These are phyloP conservation scores for Epichloe bromicola DNA, from an alignment of 2,329 filamentous ascomycete species.

Conservation along the genomic window DNA sequence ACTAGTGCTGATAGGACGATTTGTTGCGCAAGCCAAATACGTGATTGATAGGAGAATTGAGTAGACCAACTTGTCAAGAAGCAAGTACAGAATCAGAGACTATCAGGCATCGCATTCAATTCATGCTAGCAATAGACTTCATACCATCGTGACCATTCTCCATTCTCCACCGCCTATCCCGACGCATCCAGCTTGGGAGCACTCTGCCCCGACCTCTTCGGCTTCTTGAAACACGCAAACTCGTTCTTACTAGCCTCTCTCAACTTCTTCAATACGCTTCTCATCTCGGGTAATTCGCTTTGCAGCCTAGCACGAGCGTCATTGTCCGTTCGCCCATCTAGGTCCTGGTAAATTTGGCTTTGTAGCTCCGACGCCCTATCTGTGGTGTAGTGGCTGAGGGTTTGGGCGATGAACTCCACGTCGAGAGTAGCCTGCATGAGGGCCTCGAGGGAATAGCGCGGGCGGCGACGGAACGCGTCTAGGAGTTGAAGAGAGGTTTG, in stretches of 20 bases:
- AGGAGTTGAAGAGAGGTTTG: slow-evolving; percentile 70
- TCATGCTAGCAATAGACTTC: background rate
- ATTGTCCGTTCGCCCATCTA: slow-evolving; percentile 82
- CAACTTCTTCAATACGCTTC: slow-evolving; percentile 70
- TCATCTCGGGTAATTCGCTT: slow-evolving; percentile 80
- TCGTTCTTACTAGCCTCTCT: slow-evolving; percentile 72
- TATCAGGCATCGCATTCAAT: background rate
- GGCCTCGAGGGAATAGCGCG: slow-evolving; percentile 60
- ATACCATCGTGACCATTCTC: background rate
- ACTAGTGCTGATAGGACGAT: too few species aligned
- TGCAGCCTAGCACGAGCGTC: slow-evolving; percentile 69
- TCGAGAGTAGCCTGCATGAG: slow-evolving; percentile 97
- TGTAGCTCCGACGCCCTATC: slow-evolving; percentile 71
- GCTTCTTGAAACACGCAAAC: slow-evolving; percentile 73
- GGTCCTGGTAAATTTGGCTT: slow-evolving; percentile 79
- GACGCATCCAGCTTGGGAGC: slow-evolving; percentile 21
- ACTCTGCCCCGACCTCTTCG: slow-evolving; percentile 30
- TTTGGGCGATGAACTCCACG: slow-evolving; percentile 93
- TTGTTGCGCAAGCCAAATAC: too few species aligned
- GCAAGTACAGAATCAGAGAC: too few species aligned
- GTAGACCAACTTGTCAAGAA: too few species aligned
- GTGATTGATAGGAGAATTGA: too few species aligned
- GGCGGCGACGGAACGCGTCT: slow-evolving; percentile 57
- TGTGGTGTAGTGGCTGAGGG: slow-evolving; percentile 77
- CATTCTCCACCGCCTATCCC: background rate